Conservation (phyloP, 164 flowering plant genomes). For the Aristolochia contorta region DNA sequence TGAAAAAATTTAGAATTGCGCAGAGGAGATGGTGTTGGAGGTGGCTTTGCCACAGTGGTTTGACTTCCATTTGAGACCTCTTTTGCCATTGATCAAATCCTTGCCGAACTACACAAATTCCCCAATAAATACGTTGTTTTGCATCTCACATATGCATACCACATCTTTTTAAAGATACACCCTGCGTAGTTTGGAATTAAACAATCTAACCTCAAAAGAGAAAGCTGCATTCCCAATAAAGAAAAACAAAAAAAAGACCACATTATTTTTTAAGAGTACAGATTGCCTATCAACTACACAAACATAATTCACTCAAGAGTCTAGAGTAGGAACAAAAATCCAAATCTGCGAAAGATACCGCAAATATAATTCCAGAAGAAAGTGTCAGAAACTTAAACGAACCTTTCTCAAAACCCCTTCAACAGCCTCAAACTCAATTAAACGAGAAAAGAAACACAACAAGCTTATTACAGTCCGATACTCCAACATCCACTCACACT, state of each 20-base stretch:
- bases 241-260: too few species aligned
- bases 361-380: not conserved
- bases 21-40: conserved; percentile 78
- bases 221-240: too few species aligned
- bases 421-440: not conserved
- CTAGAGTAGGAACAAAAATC: not conserved
- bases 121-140: not conserved
- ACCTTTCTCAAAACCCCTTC: not conserved
- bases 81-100: conserved; percentile 36
- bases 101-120: conserved; percentile 1
- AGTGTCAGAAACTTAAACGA: not conserved
- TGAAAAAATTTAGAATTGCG: conserved; percentile 73
- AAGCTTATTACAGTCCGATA: not conserved
- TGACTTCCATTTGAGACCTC: conserved; percentile 36
- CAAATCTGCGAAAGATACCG: not conserved
- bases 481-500: not conserved
- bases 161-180: too few species aligned
- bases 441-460: not conserved
- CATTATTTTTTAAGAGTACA: not conserved
- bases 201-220: too few species aligned
- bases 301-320: too few species aligned
- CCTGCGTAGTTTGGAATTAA: too few species aligned
- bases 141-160: not conserved
- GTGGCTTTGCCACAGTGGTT: conserved; percentile 34
- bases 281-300: not conserved